These are phyloP conservation scores for Talaromyces sp. DNA, from an alignment of 2,329 filamentous ascomycete genomes.

Conservation along the genomic window DNA sequence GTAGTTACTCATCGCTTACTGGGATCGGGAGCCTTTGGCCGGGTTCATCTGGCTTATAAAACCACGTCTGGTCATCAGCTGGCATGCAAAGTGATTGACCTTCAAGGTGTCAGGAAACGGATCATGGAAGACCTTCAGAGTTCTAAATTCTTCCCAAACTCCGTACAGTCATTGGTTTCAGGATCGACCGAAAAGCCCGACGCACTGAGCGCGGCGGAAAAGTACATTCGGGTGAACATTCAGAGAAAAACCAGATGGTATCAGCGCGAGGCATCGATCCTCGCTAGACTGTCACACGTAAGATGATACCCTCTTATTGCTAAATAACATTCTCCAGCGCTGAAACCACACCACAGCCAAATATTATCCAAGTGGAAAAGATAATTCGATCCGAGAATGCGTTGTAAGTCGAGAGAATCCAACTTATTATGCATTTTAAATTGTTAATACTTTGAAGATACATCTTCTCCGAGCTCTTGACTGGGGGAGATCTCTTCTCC, in stretches of 20 bases:
- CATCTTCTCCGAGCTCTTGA: slow-evolving; percentile 63
- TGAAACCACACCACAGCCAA: slow-evolving; percentile 48
- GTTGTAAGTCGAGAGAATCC: slow-evolving; percentile 42
- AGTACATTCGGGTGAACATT: too few species aligned
- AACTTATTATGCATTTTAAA: too few species aligned
- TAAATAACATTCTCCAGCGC: too few species aligned
- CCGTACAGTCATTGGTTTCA: too few species aligned
- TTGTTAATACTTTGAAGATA: slow-evolving; percentile 45
- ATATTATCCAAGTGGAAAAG: slow-evolving; percentile 61
- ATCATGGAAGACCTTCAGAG: too few species aligned
- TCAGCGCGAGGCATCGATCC: too few species aligned
- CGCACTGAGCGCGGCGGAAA: too few species aligned
- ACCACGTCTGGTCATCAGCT: slow-evolving; percentile 38
- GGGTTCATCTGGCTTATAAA: slow-evolving; percentile 48
- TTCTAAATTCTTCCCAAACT: too few species aligned
- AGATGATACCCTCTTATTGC: too few species aligned
- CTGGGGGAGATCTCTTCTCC: slow-evolving; percentile 64
- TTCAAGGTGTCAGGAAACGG: slow-evolving; percentile 20
- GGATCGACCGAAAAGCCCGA: too few species aligned
- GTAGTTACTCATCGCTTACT: slow-evolving; percentile 43
- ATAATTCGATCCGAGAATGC: slow-evolving; percentile 57
- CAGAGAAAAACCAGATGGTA: too few species aligned
- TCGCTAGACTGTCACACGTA: too few species aligned
- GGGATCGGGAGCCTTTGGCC: slow-evolving; percentile 47
- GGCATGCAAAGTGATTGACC: slow-evolving; percentile 50